Conservation (phyloP, 257 asterid genomes). For the Mentha longifolia region DNA sequence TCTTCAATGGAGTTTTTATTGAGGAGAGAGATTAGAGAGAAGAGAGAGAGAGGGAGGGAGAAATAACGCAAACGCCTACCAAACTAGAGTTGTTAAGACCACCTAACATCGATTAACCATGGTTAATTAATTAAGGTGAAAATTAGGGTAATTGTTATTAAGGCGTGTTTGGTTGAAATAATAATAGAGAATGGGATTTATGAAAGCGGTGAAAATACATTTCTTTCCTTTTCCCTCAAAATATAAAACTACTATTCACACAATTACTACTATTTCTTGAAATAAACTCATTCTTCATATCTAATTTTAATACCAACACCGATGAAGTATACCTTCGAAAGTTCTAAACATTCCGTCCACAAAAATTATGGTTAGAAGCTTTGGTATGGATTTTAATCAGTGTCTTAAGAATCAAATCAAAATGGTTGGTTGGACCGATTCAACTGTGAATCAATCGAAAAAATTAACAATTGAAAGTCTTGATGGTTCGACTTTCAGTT, state of each 20-base stretch:
- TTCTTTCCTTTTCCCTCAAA: background rate
- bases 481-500: too few relatives aligned
- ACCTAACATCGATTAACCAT: conserved; percentile 58
- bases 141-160: conserved; percentile 4
- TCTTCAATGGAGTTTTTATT: conserved; percentile 31
- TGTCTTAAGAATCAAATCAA: too few relatives aligned
- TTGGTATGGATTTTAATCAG: too few relatives aligned
- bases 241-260: background rate
- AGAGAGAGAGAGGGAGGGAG: background rate
- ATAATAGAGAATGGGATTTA: background rate
- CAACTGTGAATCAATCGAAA: too few relatives aligned
- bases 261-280: background rate
- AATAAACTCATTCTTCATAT: too few relatives aligned
- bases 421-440: too few relatives aligned
- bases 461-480: too few relatives aligned
- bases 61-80: conserved; percentile 42
- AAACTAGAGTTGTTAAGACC: conserved; percentile 56
- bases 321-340: too few relatives aligned
- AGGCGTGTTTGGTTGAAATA: background rate
- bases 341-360: too few relatives aligned
- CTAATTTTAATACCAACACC: too few relatives aligned
- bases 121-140: conserved; percentile 33
- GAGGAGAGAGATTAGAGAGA: background rate
- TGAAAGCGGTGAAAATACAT: background rate
- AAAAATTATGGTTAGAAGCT: too few relatives aligned